These are phyloP conservation scores for Phytophthora podocarpi DNA, from an alignment of 352 stramenopile genomes.

Conservation along the genomic window DNA sequence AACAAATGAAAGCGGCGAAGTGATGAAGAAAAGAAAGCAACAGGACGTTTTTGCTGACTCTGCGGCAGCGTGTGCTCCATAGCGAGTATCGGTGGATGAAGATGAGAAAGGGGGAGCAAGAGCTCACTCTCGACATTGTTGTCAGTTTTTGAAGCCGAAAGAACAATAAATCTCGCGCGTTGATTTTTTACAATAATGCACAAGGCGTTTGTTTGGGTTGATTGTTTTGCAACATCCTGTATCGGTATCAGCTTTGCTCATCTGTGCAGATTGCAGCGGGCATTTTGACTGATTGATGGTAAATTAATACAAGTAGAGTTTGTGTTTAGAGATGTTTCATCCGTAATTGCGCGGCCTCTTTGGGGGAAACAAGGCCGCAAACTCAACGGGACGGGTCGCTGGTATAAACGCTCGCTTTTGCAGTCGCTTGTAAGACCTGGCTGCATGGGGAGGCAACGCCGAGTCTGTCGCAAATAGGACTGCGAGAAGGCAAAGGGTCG, in stretches of 20 bases:
- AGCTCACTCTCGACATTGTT: constrained; percentile 7
- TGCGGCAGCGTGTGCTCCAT: constrained; percentile 1
- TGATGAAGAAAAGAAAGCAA: constrained; percentile 11
- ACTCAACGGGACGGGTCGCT: constrained; percentile 87
- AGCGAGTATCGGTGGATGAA: constrained; percentile 15
- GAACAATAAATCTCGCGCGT: constrained; percentile 10
- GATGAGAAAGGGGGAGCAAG: constrained; percentile 4
- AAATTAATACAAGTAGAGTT: not conserved
- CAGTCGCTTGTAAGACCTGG: constrained; percentile 88
- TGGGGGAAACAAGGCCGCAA: constrained; percentile 70
- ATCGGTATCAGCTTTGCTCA: no score
- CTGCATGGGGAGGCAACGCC: constrained; percentile 56
- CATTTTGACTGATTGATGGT: no score
- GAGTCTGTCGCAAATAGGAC: constrained; percentile 89
- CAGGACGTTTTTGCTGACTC: not conserved
- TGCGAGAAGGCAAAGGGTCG: constrained; percentile 39
- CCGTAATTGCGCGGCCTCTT: constrained; percentile 82
- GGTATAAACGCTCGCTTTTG: constrained; percentile 86
- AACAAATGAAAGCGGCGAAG: constrained; percentile 4
- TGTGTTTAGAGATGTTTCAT: constrained; percentile 58
- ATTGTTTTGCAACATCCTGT: not conserved
- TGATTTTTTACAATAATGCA: constrained; percentile 14
- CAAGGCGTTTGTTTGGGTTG: not conserved
- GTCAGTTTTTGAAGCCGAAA: constrained; percentile 15
- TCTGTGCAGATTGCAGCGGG: no score